Evolutionary conservation across 768 basidiomycete species (phyloP), one percentile per base, ranked within the genome.

Genomic region (Harrya chromipes): DNA sequence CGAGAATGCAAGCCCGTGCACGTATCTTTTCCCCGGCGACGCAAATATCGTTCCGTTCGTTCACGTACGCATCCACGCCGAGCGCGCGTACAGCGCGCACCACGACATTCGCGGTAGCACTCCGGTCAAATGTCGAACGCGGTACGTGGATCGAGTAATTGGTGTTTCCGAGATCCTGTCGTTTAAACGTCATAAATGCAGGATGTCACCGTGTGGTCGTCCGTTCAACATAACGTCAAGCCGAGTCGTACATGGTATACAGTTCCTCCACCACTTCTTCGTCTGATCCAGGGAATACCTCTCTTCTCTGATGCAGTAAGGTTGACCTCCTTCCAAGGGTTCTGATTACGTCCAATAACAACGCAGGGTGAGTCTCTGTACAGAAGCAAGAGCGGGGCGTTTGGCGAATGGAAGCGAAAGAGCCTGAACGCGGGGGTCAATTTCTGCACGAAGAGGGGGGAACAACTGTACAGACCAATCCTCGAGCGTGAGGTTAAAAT

Each of bases 241-340:
- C 3, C 3, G 21, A 24, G 40, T 74, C 87, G 43, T 63, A 95
- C 95, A 70, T 99, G 95, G 66, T 89, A 99, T 4, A 99, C 95
- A 0, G 95, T 90, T 12, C 95, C 95, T 14, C 95, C 95, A 8
- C 95, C 97, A 57, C 92, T 94, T 47, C 87, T 76, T 47, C 95
- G 75, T 35, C 95, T 76, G 27, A 98, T 78, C 61, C 91, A 88
- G 0, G 90, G 90, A 16, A 93, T 76, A 4, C 72, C 74, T 53
- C 73, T 66, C 37, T 66, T 49, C 11, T 70, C 67, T 6, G 93
- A 73, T 1, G 80, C 75, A 6, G 63, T 53, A 42, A 94, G 77
- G 59, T 95, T 94, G 57, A 94, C 84, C 63, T 99, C 95, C 65
- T 92, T 97, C 95, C 95, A 98, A 14, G 94, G 95, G 58, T 97